phyloP scores from a whole-genome alignment of 2,329 filamentous ascomycete genomes.

The Colletotrichum musicola region DNA sequence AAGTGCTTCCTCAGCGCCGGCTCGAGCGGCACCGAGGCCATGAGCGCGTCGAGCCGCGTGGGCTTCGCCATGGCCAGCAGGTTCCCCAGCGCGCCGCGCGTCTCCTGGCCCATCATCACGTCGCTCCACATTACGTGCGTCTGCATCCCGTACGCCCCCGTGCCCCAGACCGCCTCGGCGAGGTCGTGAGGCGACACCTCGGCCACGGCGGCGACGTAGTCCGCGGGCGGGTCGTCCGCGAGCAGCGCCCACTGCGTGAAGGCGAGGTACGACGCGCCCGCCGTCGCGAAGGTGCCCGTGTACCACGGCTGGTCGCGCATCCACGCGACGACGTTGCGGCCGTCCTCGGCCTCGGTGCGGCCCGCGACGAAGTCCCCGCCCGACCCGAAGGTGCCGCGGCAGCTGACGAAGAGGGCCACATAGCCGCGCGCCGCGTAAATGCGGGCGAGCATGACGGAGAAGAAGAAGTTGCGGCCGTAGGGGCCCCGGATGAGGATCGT shows the following conservation, averaged over 20 bases:
- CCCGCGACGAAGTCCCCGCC: slow-evolving; percentile 26
- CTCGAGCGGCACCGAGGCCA: slow-evolving; percentile 26
- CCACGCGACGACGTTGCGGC: slow-evolving; percentile 40
- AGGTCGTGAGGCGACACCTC: slow-evolving; percentile 36
- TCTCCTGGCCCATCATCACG: slow-evolving; percentile 23
- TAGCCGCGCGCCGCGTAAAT: slow-evolving; percentile 43
- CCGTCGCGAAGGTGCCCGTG: slow-evolving; percentile 41
- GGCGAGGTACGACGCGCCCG: slow-evolving; percentile 40
- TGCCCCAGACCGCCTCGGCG: slow-evolving; percentile 29
- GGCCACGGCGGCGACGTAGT: slow-evolving; percentile 40
- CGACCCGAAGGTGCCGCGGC: slow-evolving; percentile 36
- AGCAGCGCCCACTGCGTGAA: slow-evolving; percentile 43
- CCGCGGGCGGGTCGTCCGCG: slow-evolving; percentile 35
- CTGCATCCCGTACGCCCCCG: slow-evolving; percentile 33
- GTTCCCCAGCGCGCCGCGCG: background rate
- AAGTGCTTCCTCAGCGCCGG: slow-evolving; percentile 30
- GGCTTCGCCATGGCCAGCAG: background rate
- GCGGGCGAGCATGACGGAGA: slow-evolving; percentile 33
- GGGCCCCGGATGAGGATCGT: slow-evolving; percentile 36
- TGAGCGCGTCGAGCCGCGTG: background rate
- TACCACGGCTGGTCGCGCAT: slow-evolving; percentile 44
- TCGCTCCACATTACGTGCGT: slow-evolving; percentile 34
- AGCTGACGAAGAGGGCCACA: slow-evolving; percentile 41
- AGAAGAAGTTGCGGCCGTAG: slow-evolving; percentile 36
- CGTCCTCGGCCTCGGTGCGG: slow-evolving; percentile 36